Evolutionary conservation across 176 grass and related monocot species (phyloP), one percentile per base, ranked within the genome.

Genomic region (Triticum timopheevii): DNA sequence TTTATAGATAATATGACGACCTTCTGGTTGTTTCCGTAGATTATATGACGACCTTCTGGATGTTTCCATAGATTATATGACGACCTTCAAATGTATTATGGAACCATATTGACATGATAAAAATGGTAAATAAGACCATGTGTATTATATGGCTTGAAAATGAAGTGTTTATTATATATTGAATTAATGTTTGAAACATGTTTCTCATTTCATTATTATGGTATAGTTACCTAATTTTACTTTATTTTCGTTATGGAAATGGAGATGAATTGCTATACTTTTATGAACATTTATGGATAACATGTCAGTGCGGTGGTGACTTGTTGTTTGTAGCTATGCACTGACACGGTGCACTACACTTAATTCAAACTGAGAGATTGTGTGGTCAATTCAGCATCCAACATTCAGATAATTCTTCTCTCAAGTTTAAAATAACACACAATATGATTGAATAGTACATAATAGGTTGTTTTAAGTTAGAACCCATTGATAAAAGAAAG

Each of bases 51-150:
- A 76, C 88, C 83, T 86, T 78, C 40, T 44, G 17, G 16, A 35
- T 68, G 30, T 34, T 68, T 27, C 5, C 23, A 61, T 61, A 22
- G 25, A 38, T 30, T 13, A 38, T 24, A 16, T 13, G 75, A 80
- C 66, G 75, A 80, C 87, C 80, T 85, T 78, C 62, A 24, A 77
- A 82, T 44, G 34, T 56, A 77, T 66, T 75, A 22, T 58, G 35
- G 42, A 12, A 81, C 38, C 54, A 31, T 61, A 74, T 33, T 9
- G 15, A 7, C 49, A 59, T 36, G 34, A 10, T 85, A 85, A 80
- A 84, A 69, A 73, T 20, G 47, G 22, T 36, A 65, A 65, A 84
- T 36, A 85, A 76, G 20, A 84, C 10, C 70, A 35, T 3, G 3
- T 65, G 45, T 36, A 38, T 54, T 36, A 38, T 54, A 63, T 33